Conservation (phyloP, 441 rosid species). For the Aleurites moluccanus region DNA sequence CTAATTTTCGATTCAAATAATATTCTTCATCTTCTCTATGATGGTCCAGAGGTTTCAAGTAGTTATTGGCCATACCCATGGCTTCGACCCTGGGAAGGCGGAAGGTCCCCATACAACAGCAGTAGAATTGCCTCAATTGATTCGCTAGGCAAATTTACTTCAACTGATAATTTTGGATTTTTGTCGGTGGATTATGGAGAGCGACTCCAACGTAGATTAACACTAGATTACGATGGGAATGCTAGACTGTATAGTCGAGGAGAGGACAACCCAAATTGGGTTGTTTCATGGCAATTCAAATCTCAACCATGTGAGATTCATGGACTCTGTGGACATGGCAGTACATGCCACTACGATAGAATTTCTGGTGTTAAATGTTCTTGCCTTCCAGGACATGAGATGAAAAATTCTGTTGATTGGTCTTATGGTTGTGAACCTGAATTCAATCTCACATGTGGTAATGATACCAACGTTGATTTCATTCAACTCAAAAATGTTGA, state of each 20-base stretch:
- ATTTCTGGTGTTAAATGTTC: slow-evolving; percentile 12
- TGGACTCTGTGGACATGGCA: slow-evolving; percentile 29
- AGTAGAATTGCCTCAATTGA: slow-evolving; percentile 13
- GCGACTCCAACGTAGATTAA: slow-evolving; percentile 16
- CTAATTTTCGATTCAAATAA: slow-evolving; percentile 19
- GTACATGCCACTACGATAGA: slow-evolving; percentile 16
- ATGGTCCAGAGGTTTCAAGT: slow-evolving; percentile 26
- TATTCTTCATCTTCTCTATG: slow-evolving; percentile 23
- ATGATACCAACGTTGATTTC: neutral
- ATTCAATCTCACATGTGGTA: slow-evolving; percentile 6
- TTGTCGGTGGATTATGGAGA: slow-evolving; percentile 13
- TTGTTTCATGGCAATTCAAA: slow-evolving; percentile 26
- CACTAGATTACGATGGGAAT: slow-evolving; percentile 21
- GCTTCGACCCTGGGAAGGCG: slow-evolving; percentile 13
- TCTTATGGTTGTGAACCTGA: slow-evolving; percentile 24
- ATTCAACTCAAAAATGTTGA: slow-evolving; percentile 24
- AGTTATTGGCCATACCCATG: slow-evolving; percentile 24
- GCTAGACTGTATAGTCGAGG: slow-evolving; percentile 24
- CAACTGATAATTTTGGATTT: slow-evolving; percentile 16
- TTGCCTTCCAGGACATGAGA: slow-evolving; percentile 25
- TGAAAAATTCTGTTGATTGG: slow-evolving; percentile 12
- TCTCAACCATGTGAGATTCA: slow-evolving; percentile 20
- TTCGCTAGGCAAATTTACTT: slow-evolving; percentile 17
- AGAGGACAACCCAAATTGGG: slow-evolving; percentile 11
- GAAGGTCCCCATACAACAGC: slow-evolving; percentile 23